Base-by-base conservation (phyloP, 192 early-diverging fungal species). In the Rhizophagus clarus region DNA sequence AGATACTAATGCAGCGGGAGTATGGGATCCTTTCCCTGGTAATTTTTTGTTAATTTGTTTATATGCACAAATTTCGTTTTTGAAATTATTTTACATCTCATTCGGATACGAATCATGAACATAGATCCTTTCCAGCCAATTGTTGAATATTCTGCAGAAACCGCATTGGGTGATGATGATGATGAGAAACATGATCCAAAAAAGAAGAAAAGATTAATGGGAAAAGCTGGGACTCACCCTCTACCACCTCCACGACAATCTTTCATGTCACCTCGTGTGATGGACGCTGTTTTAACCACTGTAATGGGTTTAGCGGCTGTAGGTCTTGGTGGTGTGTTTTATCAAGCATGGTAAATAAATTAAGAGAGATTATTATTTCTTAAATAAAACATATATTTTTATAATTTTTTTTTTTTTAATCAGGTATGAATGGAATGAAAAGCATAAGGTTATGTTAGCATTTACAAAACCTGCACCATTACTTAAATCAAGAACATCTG, bases 21-120 rank as follows among this genome's bases (percentile, higher is more conserved):
- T 79, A 66, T 79, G 77, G 77, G 77, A 79, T 69, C 64, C 77
- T 12, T 79, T 79, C 60, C 77, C 77, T 5, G 77, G 77, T 79
- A 79, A 56, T 22, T 67, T 24, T 61, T 61, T 12, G 42, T 14
- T 32, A n/a, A 61, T 75, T 75, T 34, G 61, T 34, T 62, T 32
- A 61, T 34, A 10, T 61, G 60, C 12, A n/a, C 20, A 61, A n/a
- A n/a, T n/a, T 34, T 5, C 20, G 26, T 9, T 20, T 7, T 75
- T 29, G 8, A 79, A 31, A 47, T 29, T 37, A 32, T 40, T 56
- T 31, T 56, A 40, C 37, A 24, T 14, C 22, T 26, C 24, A 11
- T 47, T 68, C n/a, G 24, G 29, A 60, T 51, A 22, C 62, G 20
- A 29, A 29, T 28, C 47, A 29, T 51, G 3, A n/a, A 40, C 22